These are phyloP conservation scores for Candida tibetensis DNA, from an alignment of 805 yeast genomes.

Conservation along the genomic window DNA sequence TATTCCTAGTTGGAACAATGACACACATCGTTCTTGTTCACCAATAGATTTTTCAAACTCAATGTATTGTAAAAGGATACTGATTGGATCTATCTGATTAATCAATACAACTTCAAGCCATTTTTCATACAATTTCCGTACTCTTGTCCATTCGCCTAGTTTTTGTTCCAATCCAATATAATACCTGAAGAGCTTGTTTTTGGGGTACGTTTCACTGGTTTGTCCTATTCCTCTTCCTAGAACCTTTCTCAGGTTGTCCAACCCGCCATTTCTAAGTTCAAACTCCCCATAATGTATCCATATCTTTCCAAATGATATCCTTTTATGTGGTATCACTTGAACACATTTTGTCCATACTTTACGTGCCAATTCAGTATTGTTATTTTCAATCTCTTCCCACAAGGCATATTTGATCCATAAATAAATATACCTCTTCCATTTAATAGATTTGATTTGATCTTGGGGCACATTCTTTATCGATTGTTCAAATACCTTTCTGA, in stretches of 20 bases:
- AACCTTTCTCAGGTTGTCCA: conserved; percentile 59
- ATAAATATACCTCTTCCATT: conserved; percentile 69
- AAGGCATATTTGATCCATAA: conserved; percentile 68
- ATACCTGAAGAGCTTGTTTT: conserved; percentile 51
- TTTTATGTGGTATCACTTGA: conserved; percentile 51
- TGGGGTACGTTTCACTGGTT: conserved; percentile 42
- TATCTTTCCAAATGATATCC: conserved; percentile 64
- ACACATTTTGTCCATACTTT: conserved; percentile 50
- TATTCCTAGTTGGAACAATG: conserved; percentile 55
- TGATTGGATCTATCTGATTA: conserved; percentile 8
- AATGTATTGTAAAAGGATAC: conserved; percentile 63
- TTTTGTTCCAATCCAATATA: conserved; percentile 68
- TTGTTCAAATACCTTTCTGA: conserved; percentile 39
- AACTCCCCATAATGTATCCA: conserved; percentile 75
- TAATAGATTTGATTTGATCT: conserved; percentile 23
- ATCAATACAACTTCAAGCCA: conserved; percentile 44
- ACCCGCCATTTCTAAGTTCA: conserved; percentile 57
- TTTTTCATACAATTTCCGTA: conserved; percentile 67
- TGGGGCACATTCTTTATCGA: conserved; percentile 43
- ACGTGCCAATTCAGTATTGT: conserved; percentile 47
- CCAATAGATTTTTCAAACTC: conserved; percentile 64
- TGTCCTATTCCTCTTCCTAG: conserved; percentile 73
- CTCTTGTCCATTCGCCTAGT: conserved; percentile 78
- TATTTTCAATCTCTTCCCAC: conserved; percentile 52
- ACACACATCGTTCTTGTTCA: conserved; percentile 67